These are phyloP conservation scores for Lonicera japonica DNA, from an alignment of 129 eudicot genomes.

Conservation along the genomic window DNA sequence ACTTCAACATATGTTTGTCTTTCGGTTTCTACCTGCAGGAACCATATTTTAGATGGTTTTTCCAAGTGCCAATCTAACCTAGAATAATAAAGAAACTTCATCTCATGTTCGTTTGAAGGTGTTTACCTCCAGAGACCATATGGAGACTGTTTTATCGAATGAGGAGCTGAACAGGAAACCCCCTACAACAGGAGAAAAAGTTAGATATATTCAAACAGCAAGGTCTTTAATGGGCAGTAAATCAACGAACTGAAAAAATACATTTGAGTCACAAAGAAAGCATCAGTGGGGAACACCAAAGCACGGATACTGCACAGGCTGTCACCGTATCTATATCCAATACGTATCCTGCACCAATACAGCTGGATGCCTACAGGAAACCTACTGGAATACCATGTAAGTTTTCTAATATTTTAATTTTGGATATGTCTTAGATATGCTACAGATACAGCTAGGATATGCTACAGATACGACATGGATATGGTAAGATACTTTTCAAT, in stretches of 20 bases:
- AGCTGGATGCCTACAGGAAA: too few species aligned
- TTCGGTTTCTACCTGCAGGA: conserved; percentile 34
- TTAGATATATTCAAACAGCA: conserved; percentile 7
- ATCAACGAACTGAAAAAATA: background rate
- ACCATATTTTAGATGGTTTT: conserved; percentile 34
- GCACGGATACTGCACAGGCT: too few species aligned
- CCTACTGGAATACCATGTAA: too few species aligned
- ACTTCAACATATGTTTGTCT: background rate
- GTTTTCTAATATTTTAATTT: too few species aligned
- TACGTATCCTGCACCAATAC: too few species aligned
- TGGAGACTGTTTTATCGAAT: conserved; percentile 62
- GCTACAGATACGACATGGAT: too few species aligned
- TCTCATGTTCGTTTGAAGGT: background rate
- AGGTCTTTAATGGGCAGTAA: background rate
- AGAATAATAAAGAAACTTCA: background rate
- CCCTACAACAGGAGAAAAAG: conserved; percentile 43
- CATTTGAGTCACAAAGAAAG: too few species aligned
- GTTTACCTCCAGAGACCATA: conserved; percentile 80
- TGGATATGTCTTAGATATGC: too few species aligned
- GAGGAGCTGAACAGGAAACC: conserved; percentile 84
- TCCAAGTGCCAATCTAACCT: background rate
- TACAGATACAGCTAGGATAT: too few species aligned
- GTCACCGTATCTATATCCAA: too few species aligned
- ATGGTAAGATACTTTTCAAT: too few species aligned
- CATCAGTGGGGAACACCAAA: too few species aligned